Percentiles rank a stretch among this genome's conserved stretches.
Evolutionary conservation across 768 basidiomycete genomes (phyloP).

Genomic region (Kondoa subrosea): DNA sequence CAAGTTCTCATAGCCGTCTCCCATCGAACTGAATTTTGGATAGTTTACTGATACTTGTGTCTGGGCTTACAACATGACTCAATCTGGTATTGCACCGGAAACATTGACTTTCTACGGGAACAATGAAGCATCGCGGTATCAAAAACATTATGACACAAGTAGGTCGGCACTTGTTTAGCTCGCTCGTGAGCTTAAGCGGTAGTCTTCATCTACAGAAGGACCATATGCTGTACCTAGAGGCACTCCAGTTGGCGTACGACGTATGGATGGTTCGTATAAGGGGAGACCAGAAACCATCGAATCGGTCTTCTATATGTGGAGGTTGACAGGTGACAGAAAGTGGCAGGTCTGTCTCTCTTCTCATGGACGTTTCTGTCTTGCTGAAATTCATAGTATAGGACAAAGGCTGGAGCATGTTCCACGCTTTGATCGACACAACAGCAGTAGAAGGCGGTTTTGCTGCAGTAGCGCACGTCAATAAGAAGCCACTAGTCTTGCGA

Average conservation of each 20-base stretch:
- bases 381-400: constrained; percentile 21
- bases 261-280: constrained; percentile 27
- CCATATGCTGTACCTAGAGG: constrained; percentile 14
- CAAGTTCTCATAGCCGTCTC: not conserved
- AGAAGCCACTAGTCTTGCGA: constrained; percentile 7
- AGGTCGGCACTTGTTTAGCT: not conserved
- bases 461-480: constrained; percentile 31
- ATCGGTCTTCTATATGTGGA: constrained; percentile 33
- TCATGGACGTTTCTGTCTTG: not conserved
- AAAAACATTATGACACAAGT: constrained; percentile 1
- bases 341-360: constrained; percentile 30
- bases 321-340: constrained; percentile 34
- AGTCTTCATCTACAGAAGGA: not conserved
- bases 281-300: constrained; percentile 37
- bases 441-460: constrained; percentile 28
- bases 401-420: constrained; percentile 37
- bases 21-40: not conserved
- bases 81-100: not conserved
- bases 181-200: not conserved
- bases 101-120: constrained; percentile 19
- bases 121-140: constrained; percentile 11
- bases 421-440: constrained; percentile 28
- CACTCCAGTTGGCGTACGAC: constrained; percentile 27
- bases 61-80: constrained; percentile 29
- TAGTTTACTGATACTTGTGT: constrained; percentile 33